Percentiles rank a stretch among this genome's conserved stretches.
Conservation (phyloP, 768 basidiomycete species). For the Lepiota brunneoincarnata region DNA sequence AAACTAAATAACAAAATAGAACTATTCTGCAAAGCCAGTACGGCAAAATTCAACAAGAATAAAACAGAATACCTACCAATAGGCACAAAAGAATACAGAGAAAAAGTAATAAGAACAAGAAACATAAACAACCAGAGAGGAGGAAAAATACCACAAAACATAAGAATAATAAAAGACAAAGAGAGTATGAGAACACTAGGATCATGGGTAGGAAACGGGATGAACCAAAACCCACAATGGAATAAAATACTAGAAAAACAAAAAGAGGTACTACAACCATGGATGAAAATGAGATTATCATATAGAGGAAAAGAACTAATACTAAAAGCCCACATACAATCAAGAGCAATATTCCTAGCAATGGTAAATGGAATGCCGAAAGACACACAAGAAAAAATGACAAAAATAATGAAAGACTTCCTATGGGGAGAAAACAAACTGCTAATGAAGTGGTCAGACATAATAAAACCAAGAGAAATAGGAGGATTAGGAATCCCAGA, state of each 20-base stretch:
- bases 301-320: constrained; percentile 20
- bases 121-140: constrained; percentile 3
- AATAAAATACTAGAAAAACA: constrained; percentile 23
- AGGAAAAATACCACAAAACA: constrained; percentile 13
- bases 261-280: constrained; percentile 16
- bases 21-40: constrained; percentile 17
- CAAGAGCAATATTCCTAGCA: constrained; percentile 19
- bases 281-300: constrained; percentile 23
- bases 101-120: constrained; percentile 3
- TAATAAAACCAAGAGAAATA: constrained; percentile 12
- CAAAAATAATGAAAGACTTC: constrained; percentile 18
- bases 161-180: constrained; percentile 29
- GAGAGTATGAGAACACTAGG: constrained; percentile 30
- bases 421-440: constrained; percentile 18
- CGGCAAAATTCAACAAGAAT: constrained; percentile 17
- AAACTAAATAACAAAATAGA: background rate
- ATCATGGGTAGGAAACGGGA: constrained; percentile 28
- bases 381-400: constrained; percentile 14
- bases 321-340: constrained; percentile 14
- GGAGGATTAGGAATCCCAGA: constrained; percentile 22
- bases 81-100: constrained; percentile 30
- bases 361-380: constrained; percentile 23
- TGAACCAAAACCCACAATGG: constrained; percentile 22
- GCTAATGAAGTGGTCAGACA: constrained; percentile 12
- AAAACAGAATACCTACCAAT: constrained; percentile 28